Base-by-base conservation (phyloP, 768 basidiomycete species). In the Phallus indusiatus region DNA sequence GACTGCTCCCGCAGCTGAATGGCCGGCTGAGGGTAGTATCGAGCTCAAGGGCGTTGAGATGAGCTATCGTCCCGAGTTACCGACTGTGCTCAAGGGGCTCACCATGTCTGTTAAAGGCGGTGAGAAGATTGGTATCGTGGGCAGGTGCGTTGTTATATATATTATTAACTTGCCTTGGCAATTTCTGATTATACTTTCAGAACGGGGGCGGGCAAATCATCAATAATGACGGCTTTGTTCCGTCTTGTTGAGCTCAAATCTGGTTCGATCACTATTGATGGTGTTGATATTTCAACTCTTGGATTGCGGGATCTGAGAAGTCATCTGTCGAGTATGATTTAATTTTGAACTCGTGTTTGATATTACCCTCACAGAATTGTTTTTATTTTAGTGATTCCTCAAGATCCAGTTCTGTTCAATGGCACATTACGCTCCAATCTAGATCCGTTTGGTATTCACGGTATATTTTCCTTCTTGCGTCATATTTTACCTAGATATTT, bases 81-180 rank as follows among this genome's bases (percentile, higher is more conserved):
- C 94, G 0, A 73, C 83, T 2, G 93, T 96, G 7, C 75, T 97
- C n/a, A 90, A 87, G 70, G 87, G 86, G 2, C 69, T 97, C 51
- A 81, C 79, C 12, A 80, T 97, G 78, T 73, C 73, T 28, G 76
- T 96, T 24, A 69, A 72, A 0, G 81, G 81, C 0, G 88, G 88
- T 5, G 94, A 97, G 73, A 94, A 95, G 73, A 84, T 98, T 63
- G 94, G 94, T 28, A 88, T 95, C 55, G 88, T 95, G 51, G 91
- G 92, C 21, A 65, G 82, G 70, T 79, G 66, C 1, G 72, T 59
- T 10, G 20, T 51, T 48, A 33, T 36, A 59, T 61, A 18, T 14
- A 18, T 50, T 14, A 18, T 50, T 42, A 46, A 20, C 36, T 56
- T 18, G 53, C 47, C 36, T 53, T 37, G 55, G 33, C 12, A 20